phyloP scores from a whole-genome alignment of 208 protist genomes.

The Crithidia fasciculata region DNA sequence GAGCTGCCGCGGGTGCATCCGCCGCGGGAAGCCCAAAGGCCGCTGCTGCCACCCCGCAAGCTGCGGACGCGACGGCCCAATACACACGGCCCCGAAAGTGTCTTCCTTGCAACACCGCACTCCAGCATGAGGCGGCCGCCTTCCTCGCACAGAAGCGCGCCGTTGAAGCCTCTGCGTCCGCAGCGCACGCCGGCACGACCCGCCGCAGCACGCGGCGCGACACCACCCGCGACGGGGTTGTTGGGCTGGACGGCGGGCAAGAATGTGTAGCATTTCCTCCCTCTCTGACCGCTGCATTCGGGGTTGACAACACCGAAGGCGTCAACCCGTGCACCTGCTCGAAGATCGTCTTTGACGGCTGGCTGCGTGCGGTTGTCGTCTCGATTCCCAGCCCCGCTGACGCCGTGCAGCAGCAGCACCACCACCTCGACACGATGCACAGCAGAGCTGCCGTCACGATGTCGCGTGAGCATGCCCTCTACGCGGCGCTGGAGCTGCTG shows the following conservation, averaged over 20 bases:
- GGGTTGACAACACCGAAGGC: neutral
- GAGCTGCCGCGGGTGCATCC: no score
- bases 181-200: no score
- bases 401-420: constrained; percentile 3
- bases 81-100: no score
- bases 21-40: no score
- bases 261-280: constrained; percentile 28
- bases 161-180: neutral
- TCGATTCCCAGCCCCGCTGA: constrained; percentile 40
- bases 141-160: constrained; percentile 27
- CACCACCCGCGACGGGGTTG: neutral
- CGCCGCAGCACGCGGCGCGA: neutral
- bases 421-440: no score
- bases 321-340: constrained; percentile 47
- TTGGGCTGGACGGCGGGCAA: constrained; percentile 9
- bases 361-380: constrained; percentile 49
- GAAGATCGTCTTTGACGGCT: constrained; percentile 36
- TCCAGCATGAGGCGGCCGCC: constrained; percentile 16
- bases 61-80: neutral
- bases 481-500: constrained; percentile 43
- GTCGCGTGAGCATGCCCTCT: constrained; percentile 40
- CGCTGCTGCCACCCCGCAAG: neutral
- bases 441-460: neutral
- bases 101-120: constrained; percentile 20
- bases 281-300: neutral